Evolutionary conservation across 768 basidiomycete species (phyloP).

Genomic region (Psilocybe sp.): DNA sequence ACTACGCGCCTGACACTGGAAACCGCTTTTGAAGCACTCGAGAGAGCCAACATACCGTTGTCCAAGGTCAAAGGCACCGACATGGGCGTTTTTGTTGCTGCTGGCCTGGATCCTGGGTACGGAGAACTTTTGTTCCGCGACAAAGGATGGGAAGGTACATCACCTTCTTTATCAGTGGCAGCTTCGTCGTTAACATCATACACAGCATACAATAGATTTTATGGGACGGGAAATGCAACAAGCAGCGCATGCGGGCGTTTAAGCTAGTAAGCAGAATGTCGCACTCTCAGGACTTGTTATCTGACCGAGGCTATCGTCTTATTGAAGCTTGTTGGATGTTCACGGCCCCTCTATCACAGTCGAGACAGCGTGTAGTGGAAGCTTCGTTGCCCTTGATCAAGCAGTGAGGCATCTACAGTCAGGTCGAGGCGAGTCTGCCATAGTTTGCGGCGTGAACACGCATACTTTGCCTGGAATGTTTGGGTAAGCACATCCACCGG

Average conservation of each 20-base stretch:
- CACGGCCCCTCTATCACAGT: conserved; percentile 25
- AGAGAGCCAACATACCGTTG: conserved; percentile 27
- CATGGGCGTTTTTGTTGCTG: conserved; percentile 26
- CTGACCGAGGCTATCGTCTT: not conserved
- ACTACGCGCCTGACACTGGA: conserved; percentile 24
- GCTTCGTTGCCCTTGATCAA: conserved; percentile 26
- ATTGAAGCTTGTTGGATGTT: conserved; percentile 23
- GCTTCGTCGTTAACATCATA: not conserved
- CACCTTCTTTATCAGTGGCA: not conserved
- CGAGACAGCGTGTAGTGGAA: conserved; percentile 27
- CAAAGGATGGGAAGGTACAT: conserved; percentile 21
- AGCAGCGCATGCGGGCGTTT: conserved; percentile 27
- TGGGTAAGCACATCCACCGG: conserved; percentile 9
- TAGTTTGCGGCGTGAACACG: conserved; percentile 23
- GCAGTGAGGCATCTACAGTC: conserved; percentile 25
- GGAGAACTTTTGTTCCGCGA: conserved; percentile 16
- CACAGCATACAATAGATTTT: conserved; percentile 25
- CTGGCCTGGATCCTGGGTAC: conserved; percentile 24
- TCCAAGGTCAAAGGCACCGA: conserved; percentile 23
- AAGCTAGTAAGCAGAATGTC: conserved; percentile 24
- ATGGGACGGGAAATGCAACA: conserved; percentile 22
- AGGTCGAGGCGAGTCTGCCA: conserved; percentile 24
- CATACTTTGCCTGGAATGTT: conserved; percentile 25
- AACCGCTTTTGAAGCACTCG: conserved; percentile 27
- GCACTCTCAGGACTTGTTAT: not conserved